phyloP scores from a whole-genome alignment of 2,329 filamentous ascomycete genomes.

The Ophiocordyceps camponoti-saundersi region DNA sequence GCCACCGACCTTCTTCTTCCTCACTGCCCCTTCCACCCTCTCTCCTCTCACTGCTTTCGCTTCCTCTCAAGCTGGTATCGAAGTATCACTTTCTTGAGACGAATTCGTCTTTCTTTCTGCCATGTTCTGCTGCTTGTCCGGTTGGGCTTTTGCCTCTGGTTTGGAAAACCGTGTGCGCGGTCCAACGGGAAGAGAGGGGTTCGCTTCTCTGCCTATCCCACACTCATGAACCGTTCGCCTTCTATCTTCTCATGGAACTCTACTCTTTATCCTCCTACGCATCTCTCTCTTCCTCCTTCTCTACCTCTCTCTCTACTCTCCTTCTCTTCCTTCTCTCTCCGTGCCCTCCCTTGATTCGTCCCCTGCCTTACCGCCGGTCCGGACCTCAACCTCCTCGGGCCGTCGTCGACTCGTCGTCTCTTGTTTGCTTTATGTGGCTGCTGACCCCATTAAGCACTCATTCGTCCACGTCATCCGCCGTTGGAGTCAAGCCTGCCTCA shows the following conservation, averaged over 20 bases:
- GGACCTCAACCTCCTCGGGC: neutral
- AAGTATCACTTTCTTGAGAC: too few species aligned
- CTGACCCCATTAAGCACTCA: neutral
- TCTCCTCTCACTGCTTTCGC: too few species aligned
- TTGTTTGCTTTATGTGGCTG: neutral
- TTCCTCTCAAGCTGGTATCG: too few species aligned
- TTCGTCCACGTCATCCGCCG: neutral
- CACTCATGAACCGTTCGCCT: neutral
- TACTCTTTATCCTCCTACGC: neutral
- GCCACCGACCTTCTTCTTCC: neutral
- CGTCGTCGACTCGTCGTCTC: neutral
- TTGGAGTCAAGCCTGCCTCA: neutral
- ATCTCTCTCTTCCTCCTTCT: neutral
- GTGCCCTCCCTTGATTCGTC: neutral
- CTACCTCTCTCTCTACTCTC: neutral
- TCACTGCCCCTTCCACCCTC: neutral
- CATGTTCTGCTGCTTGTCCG: too few species aligned
- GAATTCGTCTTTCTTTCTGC: too few species aligned
- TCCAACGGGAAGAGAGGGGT: too few species aligned
- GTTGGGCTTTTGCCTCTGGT: too few species aligned
- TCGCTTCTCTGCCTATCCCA: neutral
- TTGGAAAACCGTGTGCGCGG: too few species aligned
- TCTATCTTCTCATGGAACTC: too few species aligned
- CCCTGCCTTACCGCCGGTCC: neutral
- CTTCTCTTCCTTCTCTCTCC: neutral